Percentiles rank a stretch among this genome's conserved stretches.
phyloP scores from a whole-genome alignment of 2,329 filamentous ascomycete genomes.

The Epichloe sylvatica region DNA sequence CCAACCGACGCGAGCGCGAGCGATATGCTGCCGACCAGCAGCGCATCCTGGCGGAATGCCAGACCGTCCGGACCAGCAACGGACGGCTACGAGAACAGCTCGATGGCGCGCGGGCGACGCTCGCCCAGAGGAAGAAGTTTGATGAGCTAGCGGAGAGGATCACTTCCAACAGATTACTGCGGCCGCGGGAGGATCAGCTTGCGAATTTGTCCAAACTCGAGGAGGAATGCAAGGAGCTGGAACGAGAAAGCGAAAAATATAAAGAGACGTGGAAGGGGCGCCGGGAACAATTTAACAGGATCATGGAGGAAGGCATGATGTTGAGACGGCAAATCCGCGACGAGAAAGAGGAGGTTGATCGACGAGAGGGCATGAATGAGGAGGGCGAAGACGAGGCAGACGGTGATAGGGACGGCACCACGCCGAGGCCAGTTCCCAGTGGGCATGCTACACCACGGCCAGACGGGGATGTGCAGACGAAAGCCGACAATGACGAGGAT shows the following conservation, averaged over 20 bases:
- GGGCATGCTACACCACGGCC: constrained; percentile 37
- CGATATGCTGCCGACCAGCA: constrained; percentile 71
- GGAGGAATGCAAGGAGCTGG: constrained; percentile 75
- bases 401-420: constrained; percentile 31
- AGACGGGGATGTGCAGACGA: constrained; percentile 22
- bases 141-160: constrained; percentile 83
- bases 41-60: constrained; percentile 64
- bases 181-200: constrained; percentile 71
- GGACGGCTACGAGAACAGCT: constrained; percentile 58
- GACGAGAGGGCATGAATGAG: constrained; percentile 67
- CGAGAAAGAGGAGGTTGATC: constrained; percentile 88
- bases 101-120: constrained; percentile 58
- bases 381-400: constrained; percentile 48
- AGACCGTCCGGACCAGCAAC: constrained; percentile 64
- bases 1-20: constrained; percentile 70
- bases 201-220: constrained; percentile 67
- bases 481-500: constrained; percentile 8
- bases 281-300: constrained; percentile 70
- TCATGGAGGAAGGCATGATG: constrained; percentile 83
- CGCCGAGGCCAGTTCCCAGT: constrained; percentile 35
- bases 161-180: constrained; percentile 63
- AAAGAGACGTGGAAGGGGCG: constrained; percentile 73
- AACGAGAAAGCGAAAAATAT: constrained; percentile 72
- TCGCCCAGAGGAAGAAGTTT: constrained; percentile 70
- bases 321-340: constrained; percentile 77